Base-by-base conservation (phyloP, 202 grass and related monocot species). In the Setaria italica region DNA sequence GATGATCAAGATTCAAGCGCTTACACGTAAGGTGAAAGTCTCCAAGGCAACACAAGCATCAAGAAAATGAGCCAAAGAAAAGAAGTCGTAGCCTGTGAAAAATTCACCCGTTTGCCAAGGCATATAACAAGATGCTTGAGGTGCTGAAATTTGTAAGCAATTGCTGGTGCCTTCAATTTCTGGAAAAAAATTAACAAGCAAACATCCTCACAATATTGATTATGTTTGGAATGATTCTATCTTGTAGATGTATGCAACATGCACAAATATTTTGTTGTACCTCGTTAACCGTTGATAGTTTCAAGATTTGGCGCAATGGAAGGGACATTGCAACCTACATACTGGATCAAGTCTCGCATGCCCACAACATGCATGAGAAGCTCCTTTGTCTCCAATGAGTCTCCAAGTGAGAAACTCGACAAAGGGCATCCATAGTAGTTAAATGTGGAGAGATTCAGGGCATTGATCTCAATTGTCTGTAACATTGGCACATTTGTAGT, bases 41-140 rank as follows among this genome's bases (percentile, higher is more conserved):
- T 79, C 42, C 58, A 79, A 64, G 76, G 59, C 21, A 49, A 60
- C 58, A 79, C 76, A 79, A 5, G 76, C 76, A 64, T 79, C 21
- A 49, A 79, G 41, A 33, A 79, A 64, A 33, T 14, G 33, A 12
- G 76, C 59, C 42, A 58, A 4, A 14, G 73, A 76, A 39, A 58
- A 10, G 34, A 76, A 76, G 25, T 49, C 42, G 5, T 79, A 11
- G 21, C 76, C 76, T 33, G 7, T 2, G 14, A 21, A 37, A 58
- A 76, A 58, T 41, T 9, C 10, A 13, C 17, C 53, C 5, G 4
- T 5, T 4, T 5, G 33, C 75, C 76, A 47, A 79, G 37, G 45
- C 58, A 79, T 13, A 65, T 66, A 20, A 35, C 45, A 34, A 66
- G 42, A 34, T 79, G 77, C 25, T 79, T 79, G 9, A 66, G 60